A percentile compares a stretch with the other conserved stretches of the same genome.
Evolutionary conservation across 108 stramenopile genomes (phyloP).

Genomic region (Cyclotella sp.): DNA sequence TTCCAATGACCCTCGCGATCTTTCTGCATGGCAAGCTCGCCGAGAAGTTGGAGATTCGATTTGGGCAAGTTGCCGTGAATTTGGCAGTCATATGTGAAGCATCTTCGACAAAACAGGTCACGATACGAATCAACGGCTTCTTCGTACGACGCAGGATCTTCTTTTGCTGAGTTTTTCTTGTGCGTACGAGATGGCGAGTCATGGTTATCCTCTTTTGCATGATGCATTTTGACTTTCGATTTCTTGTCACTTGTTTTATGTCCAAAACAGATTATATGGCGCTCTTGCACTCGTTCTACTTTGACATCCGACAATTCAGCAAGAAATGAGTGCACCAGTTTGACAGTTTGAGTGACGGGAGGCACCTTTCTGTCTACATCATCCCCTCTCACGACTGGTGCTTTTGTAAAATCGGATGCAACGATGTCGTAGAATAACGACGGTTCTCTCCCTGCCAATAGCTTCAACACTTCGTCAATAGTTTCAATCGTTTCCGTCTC

Average conservation of each 20-base stretch:
- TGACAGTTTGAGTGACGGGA: background rate
- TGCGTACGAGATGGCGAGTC: background rate
- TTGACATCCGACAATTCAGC: constrained; percentile 28
- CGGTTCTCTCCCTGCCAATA: constrained; percentile 20
- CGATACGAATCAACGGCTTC: constrained; percentile 61
- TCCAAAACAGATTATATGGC: constrained; percentile 25
- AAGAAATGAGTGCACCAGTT: constrained; percentile 11
- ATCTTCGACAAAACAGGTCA: constrained; percentile 67
- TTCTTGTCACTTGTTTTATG: constrained; percentile 18
- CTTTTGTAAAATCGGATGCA: constrained; percentile 6
- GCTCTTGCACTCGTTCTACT: constrained; percentile 26
- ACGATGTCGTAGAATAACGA: background rate
- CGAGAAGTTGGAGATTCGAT: constrained; percentile 43
- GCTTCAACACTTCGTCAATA: constrained; percentile 38
- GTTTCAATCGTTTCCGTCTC: constrained; percentile 31
- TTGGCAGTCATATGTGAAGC: constrained; percentile 76
- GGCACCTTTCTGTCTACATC: background rate
- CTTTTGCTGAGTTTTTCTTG: constrained; percentile 15
- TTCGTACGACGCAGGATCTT: constrained; percentile 35
- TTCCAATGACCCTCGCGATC: constrained; percentile 61
- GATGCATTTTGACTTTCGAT: background rate
- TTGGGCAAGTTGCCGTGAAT: constrained; percentile 59
- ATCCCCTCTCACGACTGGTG: background rate
- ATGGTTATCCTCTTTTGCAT: background rate
- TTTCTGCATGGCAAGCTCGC: constrained; percentile 52